phyloP scores from a whole-genome alignment of 352 stramenopile species.

The Lagenidium sp. region DNA sequence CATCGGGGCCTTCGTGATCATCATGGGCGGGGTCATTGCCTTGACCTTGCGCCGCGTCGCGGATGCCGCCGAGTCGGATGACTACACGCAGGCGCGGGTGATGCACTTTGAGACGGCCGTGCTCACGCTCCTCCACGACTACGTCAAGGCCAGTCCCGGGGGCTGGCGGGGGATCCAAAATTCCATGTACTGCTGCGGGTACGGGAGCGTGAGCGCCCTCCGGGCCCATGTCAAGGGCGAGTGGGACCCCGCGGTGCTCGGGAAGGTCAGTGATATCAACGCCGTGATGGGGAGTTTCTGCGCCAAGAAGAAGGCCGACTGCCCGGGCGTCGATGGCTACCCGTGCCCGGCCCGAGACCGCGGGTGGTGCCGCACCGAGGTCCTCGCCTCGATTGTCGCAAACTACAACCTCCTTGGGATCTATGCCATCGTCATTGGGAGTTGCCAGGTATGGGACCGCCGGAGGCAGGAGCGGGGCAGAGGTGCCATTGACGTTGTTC shows the following conservation, averaged over 20 bases:
- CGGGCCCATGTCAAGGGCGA: slow-evolving; percentile 6
- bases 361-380: slow-evolving; percentile 34
- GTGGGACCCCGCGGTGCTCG: slow-evolving; percentile 26
- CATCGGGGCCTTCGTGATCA: slow-evolving; percentile 26
- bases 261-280: slow-evolving; percentile 28
- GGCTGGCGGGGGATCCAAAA: slow-evolving; percentile 39
- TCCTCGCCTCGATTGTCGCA: slow-evolving; percentile 29
- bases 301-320: slow-evolving; percentile 15
- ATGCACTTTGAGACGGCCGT: slow-evolving; percentile 33
- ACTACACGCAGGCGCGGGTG: slow-evolving; percentile 27
- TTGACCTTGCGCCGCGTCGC: slow-evolving; percentile 31
- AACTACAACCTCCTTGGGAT: slow-evolving; percentile 42
- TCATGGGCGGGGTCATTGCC: slow-evolving; percentile 35
- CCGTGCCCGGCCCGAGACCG: slow-evolving; percentile 26
- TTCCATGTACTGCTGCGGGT: slow-evolving; percentile 46
- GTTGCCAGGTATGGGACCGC: slow-evolving; percentile 13
- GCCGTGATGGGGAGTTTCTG: slow-evolving; percentile 29
- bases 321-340: not conserved
- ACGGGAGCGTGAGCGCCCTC: slow-evolving; percentile 18
- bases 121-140: slow-evolving; percentile 25
- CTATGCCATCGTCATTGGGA: slow-evolving; percentile 31
- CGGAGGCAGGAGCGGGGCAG: no score
- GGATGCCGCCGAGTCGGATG: slow-evolving; percentile 15
- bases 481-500: no score
- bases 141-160: slow-evolving; percentile 13